These are phyloP conservation scores for Euphorbia peplus DNA, from an alignment of 345 rosid species.

Conservation along the genomic window DNA sequence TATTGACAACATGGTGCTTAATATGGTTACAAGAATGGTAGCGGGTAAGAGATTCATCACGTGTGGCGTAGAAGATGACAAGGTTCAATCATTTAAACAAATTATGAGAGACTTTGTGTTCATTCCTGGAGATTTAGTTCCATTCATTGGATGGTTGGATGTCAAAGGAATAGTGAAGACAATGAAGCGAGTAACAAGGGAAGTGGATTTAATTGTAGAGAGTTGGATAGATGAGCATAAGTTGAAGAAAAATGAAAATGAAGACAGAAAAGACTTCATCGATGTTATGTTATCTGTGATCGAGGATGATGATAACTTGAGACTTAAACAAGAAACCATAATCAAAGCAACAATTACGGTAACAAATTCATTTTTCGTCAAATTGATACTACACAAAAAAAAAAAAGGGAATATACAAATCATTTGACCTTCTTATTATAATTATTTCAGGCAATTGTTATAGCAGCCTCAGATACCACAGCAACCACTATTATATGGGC, in stretches of 20 bases:
- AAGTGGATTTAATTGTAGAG: conserved; percentile 27
- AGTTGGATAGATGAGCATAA: conserved; percentile 36
- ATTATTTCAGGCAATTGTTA: conserved; percentile 25
- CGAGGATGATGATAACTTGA: conserved; percentile 8
- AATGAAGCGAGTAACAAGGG: conserved; percentile 19
- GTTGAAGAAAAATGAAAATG: background rate
- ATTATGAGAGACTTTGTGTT: conserved; percentile 29
- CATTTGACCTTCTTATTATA: background rate
- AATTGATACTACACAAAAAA: too few species aligned
- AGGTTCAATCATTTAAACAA: conserved; percentile 14
- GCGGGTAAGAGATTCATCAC: conserved; percentile 24
- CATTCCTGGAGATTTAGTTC: conserved; percentile 30
- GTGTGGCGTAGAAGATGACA: background rate
- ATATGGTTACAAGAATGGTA: conserved; percentile 19
- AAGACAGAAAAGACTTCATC: background rate
- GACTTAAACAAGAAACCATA: conserved; percentile 12
- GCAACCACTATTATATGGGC: conserved; percentile 38
- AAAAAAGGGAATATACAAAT: too few species aligned
- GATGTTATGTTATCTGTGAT: conserved; percentile 22
- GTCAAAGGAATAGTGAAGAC: conserved; percentile 12
- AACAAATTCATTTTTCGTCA: background rate
- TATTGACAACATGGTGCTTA: conserved; percentile 7
- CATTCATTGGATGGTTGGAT: conserved; percentile 28
- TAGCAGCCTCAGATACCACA: conserved; percentile 43
- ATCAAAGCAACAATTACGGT: conserved; percentile 20